A percentile compares a stretch with the other conserved stretches of the same genome.
Evolutionary conservation across 2,329 filamentous ascomycete genomes (phyloP).

Genomic region (Aspergillus pseudoglaucus): DNA sequence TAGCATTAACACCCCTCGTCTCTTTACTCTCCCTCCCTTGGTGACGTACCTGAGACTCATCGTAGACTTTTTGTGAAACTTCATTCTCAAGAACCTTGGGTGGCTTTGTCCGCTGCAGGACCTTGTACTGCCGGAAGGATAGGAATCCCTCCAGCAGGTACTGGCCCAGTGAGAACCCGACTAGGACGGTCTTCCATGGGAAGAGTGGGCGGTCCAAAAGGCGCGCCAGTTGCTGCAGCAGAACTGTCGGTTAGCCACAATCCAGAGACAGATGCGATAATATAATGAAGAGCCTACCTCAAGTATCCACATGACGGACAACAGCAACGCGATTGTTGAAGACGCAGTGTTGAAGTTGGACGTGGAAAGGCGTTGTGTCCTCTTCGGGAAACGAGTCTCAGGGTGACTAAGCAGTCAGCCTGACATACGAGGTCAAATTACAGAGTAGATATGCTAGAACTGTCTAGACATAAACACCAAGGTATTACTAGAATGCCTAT

Average conservation of each 20-base stretch:
- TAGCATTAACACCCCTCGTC: too few species aligned
- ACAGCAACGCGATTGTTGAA: constrained; percentile 11
- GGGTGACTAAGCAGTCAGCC: not conserved
- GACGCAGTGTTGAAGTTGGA: constrained; percentile 5
- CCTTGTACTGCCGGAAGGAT: constrained; percentile 79
- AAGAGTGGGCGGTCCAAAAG: constrained; percentile 87
- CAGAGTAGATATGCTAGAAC: not conserved
- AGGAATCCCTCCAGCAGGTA: constrained; percentile 87
- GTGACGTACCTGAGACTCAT: constrained; percentile 70
- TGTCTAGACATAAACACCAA: not conserved
- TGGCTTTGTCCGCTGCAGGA: constrained; percentile 70
- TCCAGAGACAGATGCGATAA: constrained; percentile 1
- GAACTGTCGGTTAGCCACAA: constrained; percentile 6
- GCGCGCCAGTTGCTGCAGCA: constrained; percentile 60
- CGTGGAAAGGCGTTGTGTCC: constrained; percentile 1
- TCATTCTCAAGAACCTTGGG: constrained; percentile 85
- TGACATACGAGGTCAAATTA: not conserved
- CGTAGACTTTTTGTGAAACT: constrained; percentile 81
- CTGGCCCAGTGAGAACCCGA: constrained; percentile 88
- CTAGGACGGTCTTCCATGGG: constrained; percentile 94
- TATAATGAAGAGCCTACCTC: constrained; percentile 19
- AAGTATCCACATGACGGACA: constrained; percentile 29
- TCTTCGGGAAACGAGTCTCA: not conserved
- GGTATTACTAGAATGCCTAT: not conserved
- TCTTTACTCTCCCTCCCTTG: too few species aligned